A percentile compares a stretch with the other conserved stretches of the same genome.
These are phyloP conservation scores for Cystobasidium onofrii DNA, from an alignment of 768 basidiomycete species.

Conservation along the genomic window DNA sequence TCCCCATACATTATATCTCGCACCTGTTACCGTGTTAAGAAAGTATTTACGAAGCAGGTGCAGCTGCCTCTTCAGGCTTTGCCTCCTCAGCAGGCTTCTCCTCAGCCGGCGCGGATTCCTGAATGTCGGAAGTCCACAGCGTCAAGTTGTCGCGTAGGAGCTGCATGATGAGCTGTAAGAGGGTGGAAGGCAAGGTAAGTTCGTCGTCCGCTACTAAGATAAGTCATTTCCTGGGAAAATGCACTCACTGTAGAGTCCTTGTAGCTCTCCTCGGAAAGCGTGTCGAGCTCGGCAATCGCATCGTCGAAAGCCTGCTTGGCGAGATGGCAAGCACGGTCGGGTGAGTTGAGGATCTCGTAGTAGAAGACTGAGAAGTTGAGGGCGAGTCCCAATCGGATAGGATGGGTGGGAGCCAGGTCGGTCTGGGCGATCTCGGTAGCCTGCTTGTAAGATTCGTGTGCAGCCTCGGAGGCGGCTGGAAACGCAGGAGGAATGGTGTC, in stretches of 20 bases:
- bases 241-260: slow-evolving; percentile 71
- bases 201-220: slow-evolving; percentile 49
- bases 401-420: slow-evolving; percentile 85
- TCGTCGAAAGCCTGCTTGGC: slow-evolving; percentile 99
- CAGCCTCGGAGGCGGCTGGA: slow-evolving; percentile 83
- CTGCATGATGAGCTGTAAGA: slow-evolving; percentile 51
- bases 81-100: slow-evolving; percentile 22
- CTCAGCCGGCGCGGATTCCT: slow-evolving; percentile 51
- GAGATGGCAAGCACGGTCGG: slow-evolving; percentile 95
- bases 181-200: background rate
- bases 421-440: slow-evolving; percentile 94
- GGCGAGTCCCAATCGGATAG: slow-evolving; percentile 94
- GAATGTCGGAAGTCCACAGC: slow-evolving; percentile 97
- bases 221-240: background rate
- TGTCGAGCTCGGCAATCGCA: slow-evolving; percentile 97
- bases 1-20: background rate
- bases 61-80: slow-evolving; percentile 17
- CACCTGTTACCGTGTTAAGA: background rate
- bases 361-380: slow-evolving; percentile 99
- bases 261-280: slow-evolving; percentile 96
- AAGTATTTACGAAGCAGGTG: slow-evolving; percentile 4
- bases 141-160: slow-evolving; percentile 93
- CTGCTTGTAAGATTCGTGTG: slow-evolving; percentile 92
- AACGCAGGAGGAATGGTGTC: background rate
- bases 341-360: slow-evolving; percentile 98